phyloP scores from a whole-genome alignment of 805 yeast species.

The Hanseniaspora singularis region DNA sequence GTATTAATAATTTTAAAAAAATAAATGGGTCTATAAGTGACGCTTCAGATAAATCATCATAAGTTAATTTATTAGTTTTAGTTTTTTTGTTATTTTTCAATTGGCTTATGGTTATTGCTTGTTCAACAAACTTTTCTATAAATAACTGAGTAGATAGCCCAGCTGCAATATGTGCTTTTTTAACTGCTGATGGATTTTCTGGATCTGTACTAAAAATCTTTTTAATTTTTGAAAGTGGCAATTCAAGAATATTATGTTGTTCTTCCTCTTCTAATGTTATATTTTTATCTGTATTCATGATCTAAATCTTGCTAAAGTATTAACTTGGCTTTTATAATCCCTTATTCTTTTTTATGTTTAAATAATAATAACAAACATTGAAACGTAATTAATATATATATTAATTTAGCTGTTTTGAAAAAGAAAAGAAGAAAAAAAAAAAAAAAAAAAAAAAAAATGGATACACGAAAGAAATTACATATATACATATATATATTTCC shows the following conservation, averaged over 20 bases:
- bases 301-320: no score
- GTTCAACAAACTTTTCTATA: slow-evolving; percentile 21
- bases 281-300: neutral
- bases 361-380: no score
- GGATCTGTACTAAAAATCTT: slow-evolving; percentile 25
- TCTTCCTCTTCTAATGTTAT: neutral
- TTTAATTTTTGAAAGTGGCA: slow-evolving; percentile 24
- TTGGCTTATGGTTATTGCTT: slow-evolving; percentile 21
- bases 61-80: slow-evolving; percentile 18
- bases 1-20: slow-evolving; percentile 22
- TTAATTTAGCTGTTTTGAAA: no score
- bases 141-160: slow-evolving; percentile 25
- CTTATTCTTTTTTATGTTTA: no score
- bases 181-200: slow-evolving; percentile 21
- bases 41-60: slow-evolving; percentile 22
- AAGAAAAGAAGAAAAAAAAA: no score
- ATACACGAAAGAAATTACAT: no score
- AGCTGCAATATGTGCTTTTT: slow-evolving; percentile 22
- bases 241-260: slow-evolving; percentile 2
- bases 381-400: no score
- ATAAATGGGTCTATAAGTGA: slow-evolving; percentile 20
- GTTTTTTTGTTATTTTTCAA: slow-evolving; percentile 7
- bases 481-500: no score
- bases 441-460: no score
- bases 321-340: no score